Evolutionary conservation across 177 flowering plant genomes (phyloP), one percentile per base, ranked within the genome.

Genomic region (Tripterygium wilfordii): DNA sequence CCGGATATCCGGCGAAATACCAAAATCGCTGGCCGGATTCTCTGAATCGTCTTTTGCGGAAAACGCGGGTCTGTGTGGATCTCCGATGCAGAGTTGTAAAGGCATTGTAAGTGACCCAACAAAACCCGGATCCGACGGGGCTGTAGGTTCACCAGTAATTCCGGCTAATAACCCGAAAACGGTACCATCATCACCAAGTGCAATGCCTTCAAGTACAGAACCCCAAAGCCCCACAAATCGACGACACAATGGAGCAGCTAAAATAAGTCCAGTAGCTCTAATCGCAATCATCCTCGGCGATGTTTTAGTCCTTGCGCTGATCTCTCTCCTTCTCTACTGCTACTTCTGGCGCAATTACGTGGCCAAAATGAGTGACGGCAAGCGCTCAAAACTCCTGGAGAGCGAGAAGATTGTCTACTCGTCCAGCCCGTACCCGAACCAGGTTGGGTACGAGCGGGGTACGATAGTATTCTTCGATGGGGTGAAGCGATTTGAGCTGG

Each of bases 321-420:
- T 85, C 12, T 65, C 81, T 1, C 55, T 72, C 7, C 58, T 88
- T 6, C 63, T 88, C 13, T 81, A 71, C 74, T 88, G 85, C 62
- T 88, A 64, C 61, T 84, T 90, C 71, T 82, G 82, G 71, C 54
- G 72, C 38, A 70, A 54, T 42, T 64, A 61, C 56, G 53, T 39
- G 36, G 62, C 63, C 3, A 63, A 59, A 25, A 31, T 33, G 19
- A 9, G 51, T 15, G 54, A 45, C 16, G 58, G 63, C 10, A 63
- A 57, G 52, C 23, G 45, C 32, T 68, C 73, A 8, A 65, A 56
- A 27, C 40, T 83, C 2, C 43, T 61, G 0, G 85, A 78, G 37
- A 77, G 73, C 5, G 97, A 90, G 62, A 90, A 84, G 59, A 77
- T 88, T 14, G 78, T 84, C n/a, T 88, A 88, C 68, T 88, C 96